phyloP scores from a whole-genome alignment of 805 yeast genomes.

The Kazachstania kunashirensis region DNA sequence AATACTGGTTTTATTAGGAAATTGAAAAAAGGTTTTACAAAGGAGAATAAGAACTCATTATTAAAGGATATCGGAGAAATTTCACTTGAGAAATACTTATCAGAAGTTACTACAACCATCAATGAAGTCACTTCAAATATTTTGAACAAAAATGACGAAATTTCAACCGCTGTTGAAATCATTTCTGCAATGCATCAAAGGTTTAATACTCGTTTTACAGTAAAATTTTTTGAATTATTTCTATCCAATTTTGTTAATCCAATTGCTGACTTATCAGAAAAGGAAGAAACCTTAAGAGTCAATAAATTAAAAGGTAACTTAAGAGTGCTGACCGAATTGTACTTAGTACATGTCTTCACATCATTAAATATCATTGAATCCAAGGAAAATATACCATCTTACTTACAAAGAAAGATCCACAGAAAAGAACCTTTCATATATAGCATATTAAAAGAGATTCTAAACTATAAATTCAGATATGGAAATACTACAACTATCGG shows the following conservation, averaged over 20 bases:
- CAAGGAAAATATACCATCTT: constrained; percentile 36
- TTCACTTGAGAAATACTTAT: constrained; percentile 62
- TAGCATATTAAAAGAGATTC: constrained; percentile 36
- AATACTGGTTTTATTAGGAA: constrained; percentile 73
- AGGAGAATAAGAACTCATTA: constrained; percentile 40
- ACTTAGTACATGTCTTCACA: constrained; percentile 47
- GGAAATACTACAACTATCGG: constrained; percentile 34
- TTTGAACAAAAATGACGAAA: constrained; percentile 45
- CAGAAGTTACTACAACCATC: constrained; percentile 55
- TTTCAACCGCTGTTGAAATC: constrained; percentile 55
- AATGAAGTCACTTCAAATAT: constrained; percentile 49
- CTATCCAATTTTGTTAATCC: constrained; percentile 34
- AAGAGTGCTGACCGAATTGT: constrained; percentile 48
- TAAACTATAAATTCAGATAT: constrained; percentile 32
- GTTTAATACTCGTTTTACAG: constrained; percentile 46
- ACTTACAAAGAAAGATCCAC: constrained; percentile 29
- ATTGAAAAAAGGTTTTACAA: constrained; percentile 45
- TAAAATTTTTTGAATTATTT: constrained; percentile 35
- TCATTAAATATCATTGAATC: constrained; percentile 34
- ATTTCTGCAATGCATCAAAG: constrained; percentile 71
- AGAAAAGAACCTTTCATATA: constrained; percentile 35
- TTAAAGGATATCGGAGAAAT: constrained; percentile 53
- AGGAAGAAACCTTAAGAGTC: constrained; percentile 36
- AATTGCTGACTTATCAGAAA: constrained; percentile 22
- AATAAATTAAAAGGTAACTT: constrained; percentile 39